These are phyloP conservation scores for Stygiomarasmius scandens DNA, from an alignment of 1,284 basidiomycete species.

Conservation along the genomic window DNA sequence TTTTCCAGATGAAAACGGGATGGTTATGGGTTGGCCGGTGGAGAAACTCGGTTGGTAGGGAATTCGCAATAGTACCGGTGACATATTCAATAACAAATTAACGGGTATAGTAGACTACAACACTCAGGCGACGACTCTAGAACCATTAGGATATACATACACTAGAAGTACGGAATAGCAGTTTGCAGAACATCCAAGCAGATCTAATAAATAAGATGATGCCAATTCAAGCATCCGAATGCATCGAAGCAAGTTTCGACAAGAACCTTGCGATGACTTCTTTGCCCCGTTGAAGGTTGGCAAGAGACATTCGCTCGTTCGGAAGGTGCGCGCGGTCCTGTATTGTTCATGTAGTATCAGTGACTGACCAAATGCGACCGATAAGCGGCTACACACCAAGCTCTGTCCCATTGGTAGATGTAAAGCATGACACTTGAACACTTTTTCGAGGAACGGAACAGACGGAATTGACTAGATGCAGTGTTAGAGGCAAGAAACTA, in stretches of 20 bases:
- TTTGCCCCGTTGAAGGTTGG: constrained; percentile 76
- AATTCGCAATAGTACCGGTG: neutral
- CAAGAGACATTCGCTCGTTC: constrained; percentile 80
- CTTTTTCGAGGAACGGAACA: constrained; percentile 90
- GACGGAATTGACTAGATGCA: constrained; percentile 79
- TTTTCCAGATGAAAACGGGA: constrained; percentile 30
- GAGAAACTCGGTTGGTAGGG: constrained; percentile 37
- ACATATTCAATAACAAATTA: no score
- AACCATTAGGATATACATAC: no score
- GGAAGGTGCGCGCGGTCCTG: constrained; percentile 88
- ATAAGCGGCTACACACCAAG: constrained; percentile 50
- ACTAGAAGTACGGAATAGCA: no score
- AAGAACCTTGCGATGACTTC: constrained; percentile 77
- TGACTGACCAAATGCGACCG: neutral
- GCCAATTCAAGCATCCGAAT: neutral
- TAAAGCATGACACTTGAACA: constrained; percentile 80
- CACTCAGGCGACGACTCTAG: no score
- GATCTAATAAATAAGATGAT: neutral
- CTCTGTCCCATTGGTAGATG: constrained; percentile 91
- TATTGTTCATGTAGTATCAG: constrained; percentile 6
- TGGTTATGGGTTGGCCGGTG: constrained; percentile 35
- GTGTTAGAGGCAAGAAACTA: constrained; percentile 7
- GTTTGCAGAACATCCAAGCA: neutral
- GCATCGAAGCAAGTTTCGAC: constrained; percentile 31
- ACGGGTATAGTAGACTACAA: no score